Percentiles rank a stretch among this genome's conserved stretches.
These are phyloP conservation scores for Vicia villosa DNA, from an alignment of 306 rosid genomes.

Conservation along the genomic window DNA sequence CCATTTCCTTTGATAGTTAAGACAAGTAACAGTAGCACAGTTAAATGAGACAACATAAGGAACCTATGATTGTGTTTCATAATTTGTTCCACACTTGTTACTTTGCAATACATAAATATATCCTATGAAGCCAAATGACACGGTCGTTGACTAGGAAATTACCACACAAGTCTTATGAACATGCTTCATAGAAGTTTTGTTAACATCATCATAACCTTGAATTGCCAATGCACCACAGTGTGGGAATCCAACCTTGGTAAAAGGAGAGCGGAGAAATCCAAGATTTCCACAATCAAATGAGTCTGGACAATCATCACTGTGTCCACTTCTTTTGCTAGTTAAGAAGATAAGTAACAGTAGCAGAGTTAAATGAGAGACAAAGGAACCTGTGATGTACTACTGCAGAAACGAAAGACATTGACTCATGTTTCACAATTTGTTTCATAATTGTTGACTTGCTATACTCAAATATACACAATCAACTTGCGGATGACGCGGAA, in stretches of 20 bases:
- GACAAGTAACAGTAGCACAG: no score
- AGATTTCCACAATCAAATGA: constrained; percentile 41
- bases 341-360: neutral
- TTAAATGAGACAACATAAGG: no score
- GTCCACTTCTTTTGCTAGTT: neutral
- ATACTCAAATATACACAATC: neutral
- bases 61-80: neutral
- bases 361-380: neutral
- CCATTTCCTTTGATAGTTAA: no score
- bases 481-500: neutral
- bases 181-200: neutral
- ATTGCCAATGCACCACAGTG: constrained; percentile 38
- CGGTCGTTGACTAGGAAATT: neutral
- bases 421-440: neutral
- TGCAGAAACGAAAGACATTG: neutral
- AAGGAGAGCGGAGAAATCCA: constrained; percentile 22
- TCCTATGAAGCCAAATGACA: neutral
- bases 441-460: neutral
- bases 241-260: neutral
- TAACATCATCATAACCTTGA: constrained; percentile 13
- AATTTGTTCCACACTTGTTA: neutral
- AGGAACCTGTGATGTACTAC: neutral
- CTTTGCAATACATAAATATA: neutral
- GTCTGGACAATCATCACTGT: neutral
- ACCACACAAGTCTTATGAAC: neutral